Percentiles rank a stretch among this genome's conserved stretches.
These are phyloP conservation scores for Paramecium octaurelia DNA, from an alignment of 73 alveolate species.

Conservation along the genomic window DNA sequence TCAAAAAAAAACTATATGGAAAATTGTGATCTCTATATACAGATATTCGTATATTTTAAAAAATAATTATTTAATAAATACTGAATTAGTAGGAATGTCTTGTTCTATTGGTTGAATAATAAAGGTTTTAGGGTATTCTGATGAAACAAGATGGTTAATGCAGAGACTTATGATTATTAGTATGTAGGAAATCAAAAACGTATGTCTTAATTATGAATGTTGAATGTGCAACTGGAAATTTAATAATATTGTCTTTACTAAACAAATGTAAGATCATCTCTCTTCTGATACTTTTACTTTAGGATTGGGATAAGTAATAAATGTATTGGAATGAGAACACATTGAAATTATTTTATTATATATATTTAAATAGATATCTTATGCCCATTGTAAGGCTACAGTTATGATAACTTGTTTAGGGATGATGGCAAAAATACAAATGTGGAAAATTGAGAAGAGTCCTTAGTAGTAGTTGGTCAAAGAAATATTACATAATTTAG, in stretches of 20 bases:
- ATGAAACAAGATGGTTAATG: background rate
- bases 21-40: background rate
- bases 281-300: background rate
- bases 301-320: background rate
- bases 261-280: background rate
- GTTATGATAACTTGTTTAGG: no score
- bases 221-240: no score
- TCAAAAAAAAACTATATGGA: background rate
- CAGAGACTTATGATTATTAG: background rate
- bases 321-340: background rate
- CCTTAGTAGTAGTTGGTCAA: no score
- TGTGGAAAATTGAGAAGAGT: no score
- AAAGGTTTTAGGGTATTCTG: background rate
- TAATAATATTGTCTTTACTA: background rate
- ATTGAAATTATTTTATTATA: background rate
- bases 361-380: no score
- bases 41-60: background rate
- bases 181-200: no score
- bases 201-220: no score
- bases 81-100: background rate
- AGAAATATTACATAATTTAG: background rate
- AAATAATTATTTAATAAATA: background rate
- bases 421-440: no score
- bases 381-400: no score
- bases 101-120: no score